Base-by-base conservation (phyloP, 129 eudicot genomes). In the Rutidosis leptorrhynchoides region DNA sequence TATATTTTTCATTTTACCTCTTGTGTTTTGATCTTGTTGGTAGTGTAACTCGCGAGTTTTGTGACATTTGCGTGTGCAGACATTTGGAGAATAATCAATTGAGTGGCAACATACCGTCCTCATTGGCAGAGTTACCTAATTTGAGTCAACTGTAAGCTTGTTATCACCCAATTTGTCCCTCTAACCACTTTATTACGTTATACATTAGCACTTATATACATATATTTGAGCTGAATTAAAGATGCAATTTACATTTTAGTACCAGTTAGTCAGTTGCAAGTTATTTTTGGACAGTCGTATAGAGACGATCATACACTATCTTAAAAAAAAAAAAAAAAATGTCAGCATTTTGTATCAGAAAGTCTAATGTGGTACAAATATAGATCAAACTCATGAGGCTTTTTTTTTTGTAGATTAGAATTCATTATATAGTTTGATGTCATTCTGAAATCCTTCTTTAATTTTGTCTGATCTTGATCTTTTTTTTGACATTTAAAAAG, bases 21-120 rank as follows among this genome's bases (percentile, higher is more conserved):
- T 37, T 15, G 57, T 59, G 45, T 11, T 30, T 62, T 17, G 9
- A 33, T 35, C 6, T 28, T 63, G 48, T 82, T 67, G 45, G 59
- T 49, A 24, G 6, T 68, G 67, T 67, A 60, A 72, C 43, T 69
- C 62, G 29, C 40, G 4, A 29, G 51, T 12, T 76, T 60, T 40
- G 46, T 40, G 46, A 40, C 46, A 10, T 8, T 40, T 20, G 37
- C 61, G 61, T 21, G 33, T 70, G 67, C 72, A 93, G 99, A 79
- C 99, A 93, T 77, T 87, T 93, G 2, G 99, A 93, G 81, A 71
- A 89, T 73, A 93, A 93, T 78, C 89, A 82, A 67, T 75, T 93
- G 85, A 85, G 79, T 56, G 95, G 99, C 26, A 79, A 81, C 40
- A 66, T 93, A 68, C 95, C 99, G 5, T 66, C 88, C 46, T 80